Evolutionary conservation across 768 basidiomycete genomes (phyloP), one percentile per base, ranked within the genome.

Genomic region (Galerina marginata): DNA sequence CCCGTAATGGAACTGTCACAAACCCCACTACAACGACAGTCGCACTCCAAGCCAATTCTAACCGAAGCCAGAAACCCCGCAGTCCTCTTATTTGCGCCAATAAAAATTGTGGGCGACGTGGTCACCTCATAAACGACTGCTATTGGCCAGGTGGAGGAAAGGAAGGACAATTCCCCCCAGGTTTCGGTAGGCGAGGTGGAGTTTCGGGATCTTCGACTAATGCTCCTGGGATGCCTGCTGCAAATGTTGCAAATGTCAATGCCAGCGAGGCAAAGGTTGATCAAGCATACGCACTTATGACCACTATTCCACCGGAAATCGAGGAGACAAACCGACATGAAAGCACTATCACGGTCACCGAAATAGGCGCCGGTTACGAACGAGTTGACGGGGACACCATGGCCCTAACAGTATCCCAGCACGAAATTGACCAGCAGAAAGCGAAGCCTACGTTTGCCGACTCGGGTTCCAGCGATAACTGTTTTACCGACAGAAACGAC

Each of bases 101-200:
- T 62, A 26, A 43, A 5, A 69, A 69, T 44, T 76, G 75, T 51
- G 43, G 61, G 10, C 39, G 49, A 14, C 38, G n/a, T 1, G 69
- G 74, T 0, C 75, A 77, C 37, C 45, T 59, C 6, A 65, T 65
- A 3, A 64, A 63, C 2, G 59, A 70, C 6, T 78, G 76, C 59
- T 79, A 72, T 65, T 70, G 65, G 63, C 62, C 62, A 10, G 76
- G 77, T 0, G 72, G 75, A 16, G 74, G 75, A 11, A 78, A 76
- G 40, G 75, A 75, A 42, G 76, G 77, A 7, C 76, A 78, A 51
- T 72, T 70, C 40, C 74, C 72, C 0, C 48, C 58, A 2, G 61
- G 63, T 11, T 71, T 69, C 26, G 52, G 67, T 11, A 46, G 56
- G 15, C 36, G 59, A 20, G 53, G 63, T 9, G 51, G 48, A 25